These are phyloP conservation scores for Cryptosporidium parvum DNA, from an alignment of 169 alveolate genomes.

Conservation along the genomic window DNA sequence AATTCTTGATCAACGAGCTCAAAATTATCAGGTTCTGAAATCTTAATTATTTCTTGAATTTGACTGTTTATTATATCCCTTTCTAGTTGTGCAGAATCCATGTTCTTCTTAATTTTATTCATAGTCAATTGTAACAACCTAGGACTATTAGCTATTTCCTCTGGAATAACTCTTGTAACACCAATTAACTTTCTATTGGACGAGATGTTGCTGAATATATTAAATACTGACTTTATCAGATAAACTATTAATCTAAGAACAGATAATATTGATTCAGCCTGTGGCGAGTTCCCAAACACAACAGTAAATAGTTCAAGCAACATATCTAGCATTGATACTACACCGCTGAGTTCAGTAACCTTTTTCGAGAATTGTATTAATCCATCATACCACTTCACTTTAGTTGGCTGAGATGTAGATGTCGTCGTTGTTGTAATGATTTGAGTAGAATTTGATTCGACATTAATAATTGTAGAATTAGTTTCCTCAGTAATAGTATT, in stretches of 20 bases:
- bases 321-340: slow-evolving; percentile 64
- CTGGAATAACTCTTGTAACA: slow-evolving; percentile 46
- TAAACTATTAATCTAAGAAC: slow-evolving; percentile 49
- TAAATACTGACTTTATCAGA: slow-evolving; percentile 47
- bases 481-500: neutral
- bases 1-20: slow-evolving; percentile 10
- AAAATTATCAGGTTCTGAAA: slow-evolving; percentile 14
- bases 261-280: slow-evolving; percentile 46
- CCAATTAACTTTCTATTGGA: slow-evolving; percentile 44
- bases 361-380: slow-evolving; percentile 41
- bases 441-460: neutral
- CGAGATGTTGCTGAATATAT: slow-evolving; percentile 13
- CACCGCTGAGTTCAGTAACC: slow-evolving; percentile 40
- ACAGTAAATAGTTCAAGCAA: slow-evolving; percentile 30
- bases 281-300: slow-evolving; percentile 26
- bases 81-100: slow-evolving; percentile 18
- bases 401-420: slow-evolving; percentile 5
- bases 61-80: slow-evolving; percentile 17
- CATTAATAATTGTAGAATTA: neutral
- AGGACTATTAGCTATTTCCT: slow-evolving; percentile 43
- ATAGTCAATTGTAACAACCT: slow-evolving; percentile 19
- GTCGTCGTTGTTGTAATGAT: neutral
- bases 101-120: slow-evolving; percentile 7
- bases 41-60: neutral
- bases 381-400: slow-evolving; percentile 74